phyloP scores from a whole-genome alignment of 768 basidiomycete genomes.

The Mycena kentingensis region DNA sequence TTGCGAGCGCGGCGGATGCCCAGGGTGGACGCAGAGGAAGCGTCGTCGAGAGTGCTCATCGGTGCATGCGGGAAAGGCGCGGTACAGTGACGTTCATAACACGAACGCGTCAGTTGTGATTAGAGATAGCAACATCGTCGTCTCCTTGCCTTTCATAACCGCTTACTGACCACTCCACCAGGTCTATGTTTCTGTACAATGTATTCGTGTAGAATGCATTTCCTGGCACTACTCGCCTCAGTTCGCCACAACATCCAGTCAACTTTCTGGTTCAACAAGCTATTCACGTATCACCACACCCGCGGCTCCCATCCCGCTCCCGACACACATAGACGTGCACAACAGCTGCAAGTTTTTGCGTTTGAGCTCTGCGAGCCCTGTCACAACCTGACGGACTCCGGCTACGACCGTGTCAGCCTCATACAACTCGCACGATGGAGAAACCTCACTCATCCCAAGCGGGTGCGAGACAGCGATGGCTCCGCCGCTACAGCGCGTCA shows the following conservation, averaged over 20 bases:
- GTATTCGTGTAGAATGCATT: too few species aligned
- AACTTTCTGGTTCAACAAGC: too few species aligned
- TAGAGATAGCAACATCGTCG: too few species aligned
- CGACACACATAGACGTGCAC: conserved; percentile 78
- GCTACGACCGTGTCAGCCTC: conserved; percentile 43
- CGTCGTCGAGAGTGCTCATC: conserved; percentile 21
- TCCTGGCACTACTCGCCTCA: too few species aligned
- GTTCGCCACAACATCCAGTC: too few species aligned
- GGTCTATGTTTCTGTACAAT: too few species aligned
- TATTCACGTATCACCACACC: too few species aligned
- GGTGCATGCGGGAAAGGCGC: background rate
- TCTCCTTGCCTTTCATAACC: too few species aligned
- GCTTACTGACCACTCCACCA: too few species aligned
- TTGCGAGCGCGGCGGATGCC: conserved; percentile 16
- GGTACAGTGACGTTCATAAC: too few species aligned
- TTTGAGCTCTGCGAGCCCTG: conserved; percentile 81
- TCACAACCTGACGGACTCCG: conserved; percentile 84
- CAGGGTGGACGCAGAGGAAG: conserved; percentile 1
- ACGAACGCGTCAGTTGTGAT: too few species aligned
- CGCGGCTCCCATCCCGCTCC: conserved; percentile 89
- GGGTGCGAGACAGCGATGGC: conserved; percentile 85
- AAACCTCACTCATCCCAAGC: conserved; percentile 74
- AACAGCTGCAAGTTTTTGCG: conserved; percentile 68
- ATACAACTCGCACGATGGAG: conserved; percentile 6
- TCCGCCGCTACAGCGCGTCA: conserved; percentile 62